Percentiles rank a stretch among this genome's conserved stretches.
Conservation (phyloP, 2,329 filamentous ascomycete genomes). For the Sporothrix dimorphospora region DNA sequence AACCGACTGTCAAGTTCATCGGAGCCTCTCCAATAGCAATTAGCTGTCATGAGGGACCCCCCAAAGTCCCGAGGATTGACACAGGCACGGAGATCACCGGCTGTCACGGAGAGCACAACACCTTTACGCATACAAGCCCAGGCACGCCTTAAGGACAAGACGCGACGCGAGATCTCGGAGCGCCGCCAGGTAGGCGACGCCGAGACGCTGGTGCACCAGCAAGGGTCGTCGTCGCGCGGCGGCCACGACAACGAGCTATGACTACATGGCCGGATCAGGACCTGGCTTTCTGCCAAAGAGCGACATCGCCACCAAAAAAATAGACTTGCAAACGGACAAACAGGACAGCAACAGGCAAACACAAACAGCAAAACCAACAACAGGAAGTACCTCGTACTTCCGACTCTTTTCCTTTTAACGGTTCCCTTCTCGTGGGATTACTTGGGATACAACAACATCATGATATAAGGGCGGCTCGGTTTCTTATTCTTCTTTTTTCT, state of each 20-base stretch:
- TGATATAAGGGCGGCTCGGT: neutral
- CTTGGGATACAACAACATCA: constrained; percentile 23
- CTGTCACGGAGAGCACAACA: constrained; percentile 36
- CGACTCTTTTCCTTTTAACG: constrained; percentile 25
- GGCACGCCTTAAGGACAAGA: constrained; percentile 64
- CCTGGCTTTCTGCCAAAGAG: too few species aligned
- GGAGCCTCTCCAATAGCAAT: constrained; percentile 92
- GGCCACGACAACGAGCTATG: constrained; percentile 44
- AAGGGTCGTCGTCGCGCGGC: constrained; percentile 36
- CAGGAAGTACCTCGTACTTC: constrained; percentile 19
- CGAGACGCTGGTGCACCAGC: constrained; percentile 71
- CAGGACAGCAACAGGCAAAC: neutral
- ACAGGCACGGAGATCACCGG: constrained; percentile 36
- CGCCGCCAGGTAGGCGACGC: constrained; percentile 89
- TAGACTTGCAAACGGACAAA: neutral
- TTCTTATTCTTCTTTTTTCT: neutral
- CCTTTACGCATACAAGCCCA: constrained; percentile 61
- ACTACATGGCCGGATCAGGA: constrained; percentile 30
- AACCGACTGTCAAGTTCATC: constrained; percentile 95
- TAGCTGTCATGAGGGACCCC: constrained; percentile 85
- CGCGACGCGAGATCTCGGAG: constrained; percentile 72
- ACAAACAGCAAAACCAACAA: constrained; percentile 10
- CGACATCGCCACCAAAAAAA: neutral
- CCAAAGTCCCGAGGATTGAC: constrained; percentile 69
- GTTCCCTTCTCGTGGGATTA: constrained; percentile 31